Base-by-base conservation (phyloP, 225 moss, liverwort and hornwort genomes). In the Sphagnum contortum region DNA sequence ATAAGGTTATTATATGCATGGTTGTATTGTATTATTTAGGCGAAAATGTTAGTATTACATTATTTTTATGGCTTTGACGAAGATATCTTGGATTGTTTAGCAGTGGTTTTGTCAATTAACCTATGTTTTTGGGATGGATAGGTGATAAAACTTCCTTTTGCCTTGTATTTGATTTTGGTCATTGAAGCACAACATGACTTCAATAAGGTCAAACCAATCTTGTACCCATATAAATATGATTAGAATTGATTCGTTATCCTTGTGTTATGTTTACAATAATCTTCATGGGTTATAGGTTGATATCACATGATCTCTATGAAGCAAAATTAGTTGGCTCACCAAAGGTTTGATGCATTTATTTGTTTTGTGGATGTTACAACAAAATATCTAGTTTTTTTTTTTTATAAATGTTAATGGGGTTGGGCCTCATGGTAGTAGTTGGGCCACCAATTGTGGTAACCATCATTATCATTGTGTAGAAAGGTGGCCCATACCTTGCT, bases 151-250 rank as follows among this genome's bases (percentile, higher is more conserved):
- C 85, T 98, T n/a, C 98, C 98, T 48, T 98, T 98, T 57, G 84
- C 91, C 13, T 66, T 98, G 4, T 98, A 93, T 44, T 98, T 82
- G 5, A 93, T 93, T 2, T 98, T 98, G 49, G 98, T 93, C 60
- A 93, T 93, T 14, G 98, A 98, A 73, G 84, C 81, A 61, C 89
- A 89, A 6, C 98, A 98, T 79, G 98, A 93, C 29, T 98, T 98
- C 64, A 98, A 98, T 64, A 95, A 95, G 81, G 85, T 85, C 5
- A 50, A 50, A 5, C 9, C 6, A 52, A 9, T 52, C 52, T 29
- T 29, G 29, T 29, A 29, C 29, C 29, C 29, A 29, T 1, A 29
- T 0, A 64, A 5, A 4, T 48, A 6, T n/a, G 2, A 59, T 6
- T 59, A 5, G 5, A 6, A 59, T 29, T 59, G 47, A 5, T 49